A percentile compares a stretch with the other conserved stretches of the same genome.
These are phyloP conservation scores for Heritiera littoralis DNA, from an alignment of 345 rosid species.

Conservation along the genomic window DNA sequence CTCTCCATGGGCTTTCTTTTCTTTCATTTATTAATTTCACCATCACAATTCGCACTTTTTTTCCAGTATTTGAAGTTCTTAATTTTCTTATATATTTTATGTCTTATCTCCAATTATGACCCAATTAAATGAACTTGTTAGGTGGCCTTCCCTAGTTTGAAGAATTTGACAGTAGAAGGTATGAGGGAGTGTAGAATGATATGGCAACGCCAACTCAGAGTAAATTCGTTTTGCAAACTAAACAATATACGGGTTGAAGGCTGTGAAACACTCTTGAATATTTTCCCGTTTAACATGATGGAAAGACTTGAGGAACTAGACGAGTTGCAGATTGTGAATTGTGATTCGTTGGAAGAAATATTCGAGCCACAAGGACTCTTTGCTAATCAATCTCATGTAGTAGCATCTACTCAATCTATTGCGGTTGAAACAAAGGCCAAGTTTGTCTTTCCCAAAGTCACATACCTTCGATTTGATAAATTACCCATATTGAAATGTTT, in stretches of 20 bases:
- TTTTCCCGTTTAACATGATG: constrained; percentile 4
- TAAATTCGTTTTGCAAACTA: constrained; percentile 10
- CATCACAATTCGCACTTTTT: neutral
- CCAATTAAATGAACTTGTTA: neutral
- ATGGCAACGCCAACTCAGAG: constrained; percentile 7
- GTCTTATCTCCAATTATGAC: neutral
- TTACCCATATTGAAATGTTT: constrained; percentile 13
- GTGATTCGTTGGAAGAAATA: no score
- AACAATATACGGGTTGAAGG: neutral
- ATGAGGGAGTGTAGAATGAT: neutral
- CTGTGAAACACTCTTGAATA: neutral
- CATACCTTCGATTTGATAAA: neutral
- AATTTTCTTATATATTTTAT: neutral
- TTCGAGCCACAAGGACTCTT: no score
- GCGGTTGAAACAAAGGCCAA: neutral
- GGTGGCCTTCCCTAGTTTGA: neutral
- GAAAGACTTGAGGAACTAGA: neutral
- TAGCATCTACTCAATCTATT: neutral
- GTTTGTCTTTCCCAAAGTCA: neutral
- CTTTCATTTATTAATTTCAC: neutral
- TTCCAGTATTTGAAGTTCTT: neutral
- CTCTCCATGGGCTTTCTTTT: neutral
- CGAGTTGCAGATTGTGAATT: no score
- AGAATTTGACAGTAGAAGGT: neutral
- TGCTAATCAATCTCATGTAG: neutral